phyloP scores from a whole-genome alignment of 208 protist species.

The Balamuthia mandrillaris region DNA sequence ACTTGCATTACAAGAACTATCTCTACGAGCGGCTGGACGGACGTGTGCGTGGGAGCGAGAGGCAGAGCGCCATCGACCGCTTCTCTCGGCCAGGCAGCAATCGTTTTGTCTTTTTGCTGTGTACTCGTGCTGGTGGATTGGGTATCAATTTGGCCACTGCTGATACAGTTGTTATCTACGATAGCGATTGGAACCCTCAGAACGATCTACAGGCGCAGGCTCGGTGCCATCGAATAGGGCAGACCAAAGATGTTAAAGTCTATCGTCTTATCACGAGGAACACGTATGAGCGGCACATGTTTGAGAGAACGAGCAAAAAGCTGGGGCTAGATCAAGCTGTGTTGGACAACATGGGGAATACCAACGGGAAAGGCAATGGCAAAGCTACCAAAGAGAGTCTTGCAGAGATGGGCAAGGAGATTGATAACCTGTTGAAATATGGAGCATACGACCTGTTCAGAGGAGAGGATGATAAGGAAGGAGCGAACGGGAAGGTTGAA shows the following conservation, averaged over 20 bases:
- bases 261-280: slow-evolving; percentile 38
- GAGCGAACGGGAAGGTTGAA: background rate
- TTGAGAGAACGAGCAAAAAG: slow-evolving; percentile 69
- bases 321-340: slow-evolving; percentile 74
- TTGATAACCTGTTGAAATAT: slow-evolving; percentile 62
- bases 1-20: slow-evolving; percentile 55
- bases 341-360: slow-evolving; percentile 46
- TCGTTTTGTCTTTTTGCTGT: slow-evolving; percentile 73
- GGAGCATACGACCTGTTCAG: slow-evolving; percentile 66
- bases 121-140: slow-evolving; percentile 76
- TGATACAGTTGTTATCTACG: slow-evolving; percentile 80
- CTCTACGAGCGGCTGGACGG: slow-evolving; percentile 76
- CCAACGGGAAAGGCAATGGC: background rate
- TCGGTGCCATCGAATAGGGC: slow-evolving; percentile 81
- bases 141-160: slow-evolving; percentile 78
- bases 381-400: slow-evolving; percentile 20
- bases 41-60: slow-evolving; percentile 51
- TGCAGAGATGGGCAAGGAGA: slow-evolving; percentile 46
- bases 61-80: slow-evolving; percentile 72
- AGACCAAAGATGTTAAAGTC: slow-evolving; percentile 70
- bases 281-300: slow-evolving; percentile 10
- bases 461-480: too few species aligned
- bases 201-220: slow-evolving; percentile 81
- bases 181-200: slow-evolving; percentile 75
- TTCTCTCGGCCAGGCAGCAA: slow-evolving; percentile 63